Conservation (phyloP, 306 rosid genomes). For the Cucumis hystrix region DNA sequence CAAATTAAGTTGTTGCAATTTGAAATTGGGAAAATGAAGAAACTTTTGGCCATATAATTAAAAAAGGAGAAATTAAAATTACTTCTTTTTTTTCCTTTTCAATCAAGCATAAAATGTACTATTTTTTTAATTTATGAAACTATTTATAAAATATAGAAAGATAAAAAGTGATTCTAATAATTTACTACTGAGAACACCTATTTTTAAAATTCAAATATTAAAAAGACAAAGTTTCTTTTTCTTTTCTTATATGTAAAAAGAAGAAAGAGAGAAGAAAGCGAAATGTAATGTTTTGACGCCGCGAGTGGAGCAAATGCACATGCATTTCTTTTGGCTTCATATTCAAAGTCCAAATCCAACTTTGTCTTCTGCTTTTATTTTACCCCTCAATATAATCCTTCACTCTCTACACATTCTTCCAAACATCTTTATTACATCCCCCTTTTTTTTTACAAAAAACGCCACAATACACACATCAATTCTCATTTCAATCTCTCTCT, state of each 20-base stretch:
- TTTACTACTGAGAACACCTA: no score
- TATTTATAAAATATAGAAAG: no score
- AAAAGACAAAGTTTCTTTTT: no score
- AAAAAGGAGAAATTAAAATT: background rate
- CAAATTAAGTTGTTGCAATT: background rate
- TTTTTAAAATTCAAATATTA: no score
- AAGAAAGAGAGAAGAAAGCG: constrained; percentile 19
- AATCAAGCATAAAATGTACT: no score
- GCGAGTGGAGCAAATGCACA: constrained; percentile 47
- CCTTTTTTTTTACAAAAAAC: background rate
- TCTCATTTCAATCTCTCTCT: background rate
- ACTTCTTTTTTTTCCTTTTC: no score
- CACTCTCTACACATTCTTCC: constrained; percentile 2
- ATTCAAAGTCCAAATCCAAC: constrained; percentile 22
- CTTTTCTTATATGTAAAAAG: no score
- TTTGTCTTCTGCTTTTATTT: constrained; percentile 12
- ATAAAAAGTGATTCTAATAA: no score
- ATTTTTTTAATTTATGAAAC: no score
- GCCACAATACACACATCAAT: background rate
- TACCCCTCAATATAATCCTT: background rate
- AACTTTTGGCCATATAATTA: background rate
- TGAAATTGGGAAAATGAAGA: background rate
- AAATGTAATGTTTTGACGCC: constrained; percentile 23
- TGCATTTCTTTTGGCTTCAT: constrained; percentile 34
- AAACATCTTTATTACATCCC: background rate